Base-by-base conservation (phyloP, 129 eudicot species). In the Pseudognaphalium luteoalbum region DNA sequence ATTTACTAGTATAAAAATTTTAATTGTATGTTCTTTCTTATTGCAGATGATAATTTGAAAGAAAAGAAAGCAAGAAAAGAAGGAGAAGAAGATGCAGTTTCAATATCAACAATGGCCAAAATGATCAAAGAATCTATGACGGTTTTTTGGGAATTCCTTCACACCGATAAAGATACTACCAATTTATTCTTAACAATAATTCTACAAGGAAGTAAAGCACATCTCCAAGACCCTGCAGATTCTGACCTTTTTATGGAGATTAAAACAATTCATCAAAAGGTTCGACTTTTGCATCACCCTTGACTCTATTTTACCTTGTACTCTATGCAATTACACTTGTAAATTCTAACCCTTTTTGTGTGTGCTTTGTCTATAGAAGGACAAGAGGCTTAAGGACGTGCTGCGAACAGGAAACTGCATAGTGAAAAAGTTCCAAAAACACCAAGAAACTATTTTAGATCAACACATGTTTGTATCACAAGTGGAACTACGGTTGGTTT, bases 361-460 rank as follows among this genome's bases (percentile, higher is more conserved):
- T 51, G 2, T 2, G 7, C 30, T 66, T 71, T 10, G 3, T 35
- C 58, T 77, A 85, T 90, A 94, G 98, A 94, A 94, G 78, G 97
- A 91, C 76, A 91, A 78, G 72, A 89, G 83, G 87, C 81, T 94
- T 1, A 87, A 85, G 71, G 98, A 94, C 71, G 74, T 87, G 52
- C 51, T 81, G 73, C 89, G 89, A 83, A 89, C 90, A 64, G 86
- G 89, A 47, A 94, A 89, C 71, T 91, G 98, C 85, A 81, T 94
- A 77, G 90, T 91, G 65, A 91, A 81, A 77, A 94, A 83, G 90
- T 83, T 91, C 61, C 92, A 87, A 73, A 91, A 86, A 58, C 91
- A 80, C 3, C 78, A 86, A 69, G 82, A 82, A 75, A 77, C 87
- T 0, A 65, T 81, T 7, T 54, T 81, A 80, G 83, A 76, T 61